Percentiles rank a stretch among this genome's conserved stretches.
phyloP scores from a whole-genome alignment of 2,329 filamentous ascomycete genomes.

The Talaromyces piceae region DNA sequence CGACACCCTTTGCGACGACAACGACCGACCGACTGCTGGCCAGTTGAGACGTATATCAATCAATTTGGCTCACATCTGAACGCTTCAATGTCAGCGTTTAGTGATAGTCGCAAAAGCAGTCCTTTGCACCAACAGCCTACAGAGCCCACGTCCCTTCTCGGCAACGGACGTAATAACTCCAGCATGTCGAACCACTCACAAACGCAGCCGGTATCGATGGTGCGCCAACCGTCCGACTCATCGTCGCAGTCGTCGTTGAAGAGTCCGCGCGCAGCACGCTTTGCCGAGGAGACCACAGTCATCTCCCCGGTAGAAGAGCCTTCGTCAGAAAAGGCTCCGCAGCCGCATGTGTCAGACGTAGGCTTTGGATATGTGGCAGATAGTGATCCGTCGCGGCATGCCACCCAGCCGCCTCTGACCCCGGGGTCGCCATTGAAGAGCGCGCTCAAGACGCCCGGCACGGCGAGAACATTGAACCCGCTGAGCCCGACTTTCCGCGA shows the following conservation, averaged over 20 bases:
- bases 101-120: slow-evolving; percentile 20
- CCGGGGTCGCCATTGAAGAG: slow-evolving; percentile 80
- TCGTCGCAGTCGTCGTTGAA: slow-evolving; percentile 32
- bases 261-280: slow-evolving; percentile 53
- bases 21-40: not conserved
- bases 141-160: slow-evolving; percentile 32
- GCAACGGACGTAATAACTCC: slow-evolving; percentile 20
- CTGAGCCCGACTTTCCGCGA: slow-evolving; percentile 87
- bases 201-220: slow-evolving; percentile 14
- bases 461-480: slow-evolving; percentile 68
- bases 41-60: slow-evolving; percentile 19
- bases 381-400: slow-evolving; percentile 44
- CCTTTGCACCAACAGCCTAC: slow-evolving; percentile 29
- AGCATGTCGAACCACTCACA: slow-evolving; percentile 17
- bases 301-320: slow-evolving; percentile 53
- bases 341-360: slow-evolving; percentile 64
- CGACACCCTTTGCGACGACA: not conserved
- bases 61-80: not conserved
- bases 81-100: slow-evolving; percentile 19
- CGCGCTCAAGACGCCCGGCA: slow-evolving; percentile 80
- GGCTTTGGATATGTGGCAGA: slow-evolving; percentile 83
- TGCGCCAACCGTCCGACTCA: slow-evolving; percentile 24
- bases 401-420: slow-evolving; percentile 47
- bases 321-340: slow-evolving; percentile 40
- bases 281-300: slow-evolving; percentile 58